Percentiles rank a stretch among this genome's conserved stretches.
Conservation (phyloP, 768 basidiomycete genomes). For the Rickenella mellea region DNA sequence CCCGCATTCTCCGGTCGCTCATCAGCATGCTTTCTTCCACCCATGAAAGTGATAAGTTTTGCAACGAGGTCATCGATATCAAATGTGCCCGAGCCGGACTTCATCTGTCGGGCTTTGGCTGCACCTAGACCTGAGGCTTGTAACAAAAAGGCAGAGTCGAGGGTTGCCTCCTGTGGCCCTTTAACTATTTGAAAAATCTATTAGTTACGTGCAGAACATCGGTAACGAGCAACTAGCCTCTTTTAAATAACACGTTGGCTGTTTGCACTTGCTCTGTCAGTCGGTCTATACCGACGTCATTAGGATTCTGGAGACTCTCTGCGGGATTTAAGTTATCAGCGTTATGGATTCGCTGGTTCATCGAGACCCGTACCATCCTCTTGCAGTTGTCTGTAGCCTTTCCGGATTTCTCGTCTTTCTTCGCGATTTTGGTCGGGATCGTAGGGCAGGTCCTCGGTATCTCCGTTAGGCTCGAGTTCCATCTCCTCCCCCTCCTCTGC, state of each 20-base stretch:
- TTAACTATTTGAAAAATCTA: constrained; percentile 36
- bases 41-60: constrained; percentile 68
- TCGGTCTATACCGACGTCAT: constrained; percentile 46
- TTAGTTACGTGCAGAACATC: neutral
- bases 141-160: constrained; percentile 78
- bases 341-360: neutral
- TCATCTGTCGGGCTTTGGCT: constrained; percentile 85
- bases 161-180: constrained; percentile 78
- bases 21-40: constrained; percentile 46
- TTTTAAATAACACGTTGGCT: constrained; percentile 54
- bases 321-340: neutral
- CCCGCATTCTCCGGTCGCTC: constrained; percentile 25
- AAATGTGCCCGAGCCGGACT: constrained; percentile 79
- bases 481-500: too few relatives aligned
- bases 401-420: constrained; percentile 65
- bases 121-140: constrained; percentile 72
- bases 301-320: constrained; percentile 36
- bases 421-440: constrained; percentile 83
- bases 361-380: constrained; percentile 37
- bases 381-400: constrained; percentile 61
- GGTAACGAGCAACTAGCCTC: constrained; percentile 31
- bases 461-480: neutral
- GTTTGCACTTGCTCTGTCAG: constrained; percentile 45
- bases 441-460: constrained; percentile 35
- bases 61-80: constrained; percentile 87